Evolutionary conservation across 192 early-diverging fungal species (phyloP).

Genomic region (Mortierella claussenii): DNA sequence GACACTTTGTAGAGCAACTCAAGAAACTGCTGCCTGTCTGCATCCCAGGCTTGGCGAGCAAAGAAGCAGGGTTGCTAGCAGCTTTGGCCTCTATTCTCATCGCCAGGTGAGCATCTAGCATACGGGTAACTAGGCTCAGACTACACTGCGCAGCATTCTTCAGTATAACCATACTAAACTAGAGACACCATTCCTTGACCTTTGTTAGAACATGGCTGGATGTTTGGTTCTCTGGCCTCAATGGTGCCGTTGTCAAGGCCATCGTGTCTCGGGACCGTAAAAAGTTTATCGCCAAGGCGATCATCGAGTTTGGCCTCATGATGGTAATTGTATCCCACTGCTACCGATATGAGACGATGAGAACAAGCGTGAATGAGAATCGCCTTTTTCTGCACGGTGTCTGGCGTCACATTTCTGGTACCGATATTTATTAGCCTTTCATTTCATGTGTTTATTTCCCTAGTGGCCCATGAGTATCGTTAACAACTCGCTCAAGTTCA

Average conservation of each 20-base stretch:
- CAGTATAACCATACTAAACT: not conserved
- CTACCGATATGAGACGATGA: not conserved
- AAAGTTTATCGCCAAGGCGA: constrained; percentile 67
- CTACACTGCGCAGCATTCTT: not conserved
- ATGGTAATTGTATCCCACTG: constrained; percentile 58
- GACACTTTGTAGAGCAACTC: constrained; percentile 66
- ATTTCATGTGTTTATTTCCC: constrained; percentile 4
- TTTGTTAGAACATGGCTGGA: constrained; percentile 66
- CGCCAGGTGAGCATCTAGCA: constrained; percentile 52
- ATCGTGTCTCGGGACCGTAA: constrained; percentile 74
- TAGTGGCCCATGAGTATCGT: constrained; percentile 74
- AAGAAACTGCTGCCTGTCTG: constrained; percentile 67
- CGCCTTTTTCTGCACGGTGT: too few species aligned
- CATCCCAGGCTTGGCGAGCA: constrained; percentile 64
- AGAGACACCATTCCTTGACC: constrained; percentile 41
- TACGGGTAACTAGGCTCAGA: too few species aligned
- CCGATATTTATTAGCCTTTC: not conserved
- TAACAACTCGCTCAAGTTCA: constrained; percentile 70
- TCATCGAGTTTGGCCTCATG: constrained; percentile 75
- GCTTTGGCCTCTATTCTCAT: constrained; percentile 64
- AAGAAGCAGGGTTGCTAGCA: constrained; percentile 59
- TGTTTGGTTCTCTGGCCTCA: constrained; percentile 72
- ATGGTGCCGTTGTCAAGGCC: constrained; percentile 80
- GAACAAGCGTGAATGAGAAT: constrained; percentile 4
- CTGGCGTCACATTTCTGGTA: too few species aligned